These are phyloP conservation scores for Aphanomyces astaci DNA, from an alignment of 352 stramenopile genomes.

Conservation along the genomic window DNA sequence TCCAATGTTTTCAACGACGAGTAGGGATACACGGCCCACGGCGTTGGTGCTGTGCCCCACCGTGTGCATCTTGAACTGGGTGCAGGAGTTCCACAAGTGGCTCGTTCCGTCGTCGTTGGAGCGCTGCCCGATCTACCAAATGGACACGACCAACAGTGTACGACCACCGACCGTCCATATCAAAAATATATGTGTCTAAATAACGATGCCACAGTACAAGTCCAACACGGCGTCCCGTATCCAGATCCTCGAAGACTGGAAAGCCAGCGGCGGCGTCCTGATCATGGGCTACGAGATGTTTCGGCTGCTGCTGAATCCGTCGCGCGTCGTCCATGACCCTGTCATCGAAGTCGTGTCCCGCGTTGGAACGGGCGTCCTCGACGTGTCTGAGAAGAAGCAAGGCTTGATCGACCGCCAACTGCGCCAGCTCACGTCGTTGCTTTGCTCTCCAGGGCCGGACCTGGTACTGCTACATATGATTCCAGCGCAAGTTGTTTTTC, in stretches of 20 bases:
- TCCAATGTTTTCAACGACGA: not conserved
- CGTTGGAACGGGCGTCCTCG: slow-evolving; percentile 53
- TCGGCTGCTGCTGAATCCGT: slow-evolving; percentile 69
- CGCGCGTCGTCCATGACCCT: slow-evolving; percentile 35
- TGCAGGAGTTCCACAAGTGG: slow-evolving; percentile 97
- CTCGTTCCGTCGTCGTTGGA: slow-evolving; percentile 52
- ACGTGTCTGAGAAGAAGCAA: slow-evolving; percentile 46
- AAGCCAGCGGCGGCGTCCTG: slow-evolving; percentile 59
- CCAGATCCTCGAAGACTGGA: slow-evolving; percentile 63
- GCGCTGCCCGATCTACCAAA: slow-evolving; percentile 45
- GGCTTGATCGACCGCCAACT: slow-evolving; percentile 46
- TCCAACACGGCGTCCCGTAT: slow-evolving; percentile 41
- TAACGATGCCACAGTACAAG: slow-evolving; percentile 26
- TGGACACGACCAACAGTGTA: slow-evolving; percentile 47
- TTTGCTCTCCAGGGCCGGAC: slow-evolving; percentile 59
- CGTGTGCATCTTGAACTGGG: slow-evolving; percentile 96
- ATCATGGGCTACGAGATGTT: slow-evolving; percentile 89
- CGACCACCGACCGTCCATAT: not conserved
- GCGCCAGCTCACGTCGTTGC: slow-evolving; percentile 41
- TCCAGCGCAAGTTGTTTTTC: no score
- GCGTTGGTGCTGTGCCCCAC: slow-evolving; percentile 92
- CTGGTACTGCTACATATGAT: no score
- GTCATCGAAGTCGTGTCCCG: slow-evolving; percentile 59
- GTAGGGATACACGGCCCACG: slow-evolving; percentile 27
- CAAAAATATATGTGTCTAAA: not conserved